Conservation (phyloP, 2,329 filamentous ascomycete species). For the Arthrobotrys megalospora region DNA sequence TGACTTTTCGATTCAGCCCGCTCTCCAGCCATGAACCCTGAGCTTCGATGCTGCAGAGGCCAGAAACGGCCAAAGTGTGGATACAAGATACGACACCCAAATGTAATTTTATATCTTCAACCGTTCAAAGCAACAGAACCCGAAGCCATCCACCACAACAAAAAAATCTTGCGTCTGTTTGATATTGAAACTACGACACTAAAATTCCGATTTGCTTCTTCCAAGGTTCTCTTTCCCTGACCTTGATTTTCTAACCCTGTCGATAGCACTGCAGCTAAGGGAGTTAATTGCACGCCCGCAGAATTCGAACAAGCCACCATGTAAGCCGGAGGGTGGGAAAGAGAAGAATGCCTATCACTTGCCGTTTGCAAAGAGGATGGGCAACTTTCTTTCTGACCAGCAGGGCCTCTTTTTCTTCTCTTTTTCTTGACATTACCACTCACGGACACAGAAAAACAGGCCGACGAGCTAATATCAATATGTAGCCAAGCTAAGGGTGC, state of each 20-base stretch:
- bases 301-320: conserved; percentile 39
- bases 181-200: conserved; percentile 1
- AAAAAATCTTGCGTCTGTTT: not conserved
- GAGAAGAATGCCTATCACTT: conserved; percentile 60
- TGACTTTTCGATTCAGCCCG: conserved; percentile 31
- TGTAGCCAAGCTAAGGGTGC: conserved; percentile 34
- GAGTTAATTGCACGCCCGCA: conserved; percentile 31
- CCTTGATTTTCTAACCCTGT: conserved; percentile 50
- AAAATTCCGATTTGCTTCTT: conserved; percentile 23
- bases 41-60: conserved; percentile 17
- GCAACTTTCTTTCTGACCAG: conserved; percentile 38
- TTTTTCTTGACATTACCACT: conserved; percentile 16
- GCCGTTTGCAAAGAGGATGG: conserved; percentile 56
- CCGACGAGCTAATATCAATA: conserved; percentile 55
- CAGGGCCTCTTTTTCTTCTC: conserved; percentile 13
- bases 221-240: not conserved
- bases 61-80: conserved; percentile 29
- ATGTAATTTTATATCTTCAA: conserved; percentile 26
- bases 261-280: conserved; percentile 35
- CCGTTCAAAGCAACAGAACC: conserved; percentile 6
- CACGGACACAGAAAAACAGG: conserved; percentile 40
- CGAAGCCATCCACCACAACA: conserved; percentile 4
- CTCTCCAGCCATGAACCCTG: conserved; percentile 33
- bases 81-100: conserved; percentile 15
- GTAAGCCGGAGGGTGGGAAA: conserved; percentile 60